Conservation (phyloP, 2,329 filamentous ascomycete species). For the Pyricularia pennisetigena region DNA sequence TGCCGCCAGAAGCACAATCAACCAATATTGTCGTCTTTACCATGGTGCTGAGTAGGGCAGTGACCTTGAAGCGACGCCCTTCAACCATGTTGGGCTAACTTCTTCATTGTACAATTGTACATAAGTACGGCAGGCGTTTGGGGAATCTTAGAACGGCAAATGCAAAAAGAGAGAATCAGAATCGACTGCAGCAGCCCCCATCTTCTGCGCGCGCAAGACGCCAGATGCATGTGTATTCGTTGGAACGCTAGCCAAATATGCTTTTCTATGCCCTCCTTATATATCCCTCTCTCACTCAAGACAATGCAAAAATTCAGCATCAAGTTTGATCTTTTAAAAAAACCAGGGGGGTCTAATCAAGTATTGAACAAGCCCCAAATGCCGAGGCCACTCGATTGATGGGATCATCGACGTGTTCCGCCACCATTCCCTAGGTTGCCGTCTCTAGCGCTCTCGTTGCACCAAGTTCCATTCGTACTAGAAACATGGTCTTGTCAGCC, state of each 20-base stretch:
- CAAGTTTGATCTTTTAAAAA: background rate
- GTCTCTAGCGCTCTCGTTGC: constrained; percentile 41
- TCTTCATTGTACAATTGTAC: constrained; percentile 5
- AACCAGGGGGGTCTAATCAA: background rate
- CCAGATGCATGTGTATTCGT: background rate
- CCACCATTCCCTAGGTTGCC: background rate
- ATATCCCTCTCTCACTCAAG: background rate
- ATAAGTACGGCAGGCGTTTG: constrained; percentile 12
- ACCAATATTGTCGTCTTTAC: background rate
- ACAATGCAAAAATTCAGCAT: background rate
- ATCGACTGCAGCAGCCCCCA: background rate
- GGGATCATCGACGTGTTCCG: background rate
- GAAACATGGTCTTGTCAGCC: background rate
- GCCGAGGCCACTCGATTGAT: background rate
- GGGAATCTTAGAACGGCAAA: constrained; percentile 1
- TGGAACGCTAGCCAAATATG: background rate
- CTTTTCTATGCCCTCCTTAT: constrained; percentile 1
- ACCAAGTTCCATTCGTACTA: constrained; percentile 56
- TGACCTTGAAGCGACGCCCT: background rate
- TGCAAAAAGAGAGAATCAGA: background rate
- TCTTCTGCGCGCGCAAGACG: background rate
- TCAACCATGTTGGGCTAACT: background rate
- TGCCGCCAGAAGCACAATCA: background rate
- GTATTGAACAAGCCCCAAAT: background rate
- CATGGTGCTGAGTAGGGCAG: background rate